Conservation (phyloP, 805 yeast genomes). For the Nakazawaea sp. region DNA sequence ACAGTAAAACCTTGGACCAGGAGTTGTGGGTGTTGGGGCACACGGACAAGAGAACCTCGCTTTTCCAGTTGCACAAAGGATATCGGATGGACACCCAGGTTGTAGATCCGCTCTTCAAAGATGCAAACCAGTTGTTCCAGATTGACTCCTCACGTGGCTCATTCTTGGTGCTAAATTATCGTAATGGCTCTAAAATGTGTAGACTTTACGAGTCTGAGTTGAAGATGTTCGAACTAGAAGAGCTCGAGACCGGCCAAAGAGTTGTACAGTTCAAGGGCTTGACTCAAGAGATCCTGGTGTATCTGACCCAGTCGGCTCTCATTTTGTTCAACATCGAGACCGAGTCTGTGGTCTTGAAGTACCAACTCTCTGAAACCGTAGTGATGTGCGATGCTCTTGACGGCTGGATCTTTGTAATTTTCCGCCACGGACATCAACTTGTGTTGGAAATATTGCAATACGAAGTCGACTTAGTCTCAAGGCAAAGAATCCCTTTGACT, state of each 20-base stretch:
- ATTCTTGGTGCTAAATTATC: neutral
- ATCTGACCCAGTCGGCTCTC: too few relatives aligned
- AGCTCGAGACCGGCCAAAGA: constrained; percentile 1
- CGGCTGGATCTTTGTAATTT: neutral
- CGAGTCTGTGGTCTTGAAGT: too few relatives aligned
- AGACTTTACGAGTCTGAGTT: neutral
- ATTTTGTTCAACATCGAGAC: too few relatives aligned
- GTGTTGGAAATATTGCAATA: neutral
- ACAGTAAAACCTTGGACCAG: neutral
- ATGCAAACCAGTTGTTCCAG: neutral
- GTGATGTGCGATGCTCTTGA: neutral
- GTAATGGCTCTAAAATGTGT: neutral
- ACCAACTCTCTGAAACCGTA: too few relatives aligned
- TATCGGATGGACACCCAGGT: neutral
- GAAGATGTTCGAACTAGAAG: neutral
- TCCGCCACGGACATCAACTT: neutral
- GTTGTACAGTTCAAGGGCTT: too few relatives aligned
- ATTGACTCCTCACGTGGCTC: neutral
- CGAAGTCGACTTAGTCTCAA: too few relatives aligned
- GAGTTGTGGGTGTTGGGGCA: constrained; percentile 8
- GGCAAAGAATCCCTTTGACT: neutral
- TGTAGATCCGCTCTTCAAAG: constrained; percentile 5
- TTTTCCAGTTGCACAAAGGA: constrained; percentile 5
- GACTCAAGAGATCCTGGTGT: too few relatives aligned
- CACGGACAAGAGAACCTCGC: neutral